Percentiles rank a stretch among this genome's conserved stretches.
Evolutionary conservation across 1,139 yeast species (phyloP).

Genomic region (Pichia sp.): DNA sequence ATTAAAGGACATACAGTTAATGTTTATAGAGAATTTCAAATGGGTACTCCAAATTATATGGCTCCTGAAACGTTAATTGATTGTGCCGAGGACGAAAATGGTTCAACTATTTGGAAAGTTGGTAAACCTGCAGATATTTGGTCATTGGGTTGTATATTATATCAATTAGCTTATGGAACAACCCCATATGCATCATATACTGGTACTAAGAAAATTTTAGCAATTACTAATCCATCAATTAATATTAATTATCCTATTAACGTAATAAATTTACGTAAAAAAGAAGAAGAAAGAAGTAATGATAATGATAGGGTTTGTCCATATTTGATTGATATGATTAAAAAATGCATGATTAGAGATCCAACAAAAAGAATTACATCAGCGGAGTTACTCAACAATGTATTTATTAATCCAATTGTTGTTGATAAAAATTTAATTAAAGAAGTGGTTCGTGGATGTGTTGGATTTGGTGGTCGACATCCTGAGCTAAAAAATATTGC

Average conservation of each 20-base stretch:
- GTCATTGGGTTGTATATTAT: slow-evolving; percentile 96
- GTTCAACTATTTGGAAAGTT: slow-evolving; percentile 55
- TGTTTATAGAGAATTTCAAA: slow-evolving; percentile 82
- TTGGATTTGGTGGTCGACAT: slow-evolving; percentile 54
- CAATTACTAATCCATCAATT: slow-evolving; percentile 84
- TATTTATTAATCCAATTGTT: slow-evolving; percentile 68
- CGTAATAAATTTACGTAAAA: slow-evolving; percentile 24
- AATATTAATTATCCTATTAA: slow-evolving; percentile 55
- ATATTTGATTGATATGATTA: slow-evolving; percentile 60
- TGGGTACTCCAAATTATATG: slow-evolving; percentile 97
- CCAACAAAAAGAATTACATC: slow-evolving; percentile 67
- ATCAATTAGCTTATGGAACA: slow-evolving; percentile 90
- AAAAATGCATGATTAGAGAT: slow-evolving; percentile 65
- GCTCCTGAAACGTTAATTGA: slow-evolving; percentile 92
- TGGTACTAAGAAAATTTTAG: slow-evolving; percentile 74
- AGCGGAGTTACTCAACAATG: slow-evolving; percentile 48
- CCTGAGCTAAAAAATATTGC: slow-evolving; percentile 32
- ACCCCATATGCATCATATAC: slow-evolving; percentile 85
- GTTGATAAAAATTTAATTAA: slow-evolving; percentile 63
- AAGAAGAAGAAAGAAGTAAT: slow-evolving; percentile 17
- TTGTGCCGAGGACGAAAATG: slow-evolving; percentile 33
- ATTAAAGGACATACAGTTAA: slow-evolving; percentile 91
- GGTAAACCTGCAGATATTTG: slow-evolving; percentile 96
- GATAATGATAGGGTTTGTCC: slow-evolving; percentile 21
- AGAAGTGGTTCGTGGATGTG: slow-evolving; percentile 72